A percentile compares a stretch with the other conserved stretches of the same genome.
These are phyloP conservation scores for grape (Vitis vinifera) DNA, from an alignment of 164 flowering plant species.

Conservation along the genomic window ASM3070453v1 NC_081811.1:11099001-11099500, in stretches of 20 bases:
- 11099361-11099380: constrained; percentile 24
- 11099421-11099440: neutral
- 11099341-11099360: constrained; percentile 19
- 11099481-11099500: constrained; percentile 14
- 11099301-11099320: too few relatives aligned
- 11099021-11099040: too few relatives aligned
- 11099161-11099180: too few relatives aligned
- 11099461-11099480: constrained; percentile 12
- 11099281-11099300: too few relatives aligned
- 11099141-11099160: too few relatives aligned
- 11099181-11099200: too few relatives aligned
- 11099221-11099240: neutral
- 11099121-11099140: neutral
- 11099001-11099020: neutral
- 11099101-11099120: neutral
- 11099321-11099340: too few relatives aligned
- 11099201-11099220: neutral
- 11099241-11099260: too few relatives aligned
- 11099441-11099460: constrained; percentile 27
- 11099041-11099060: too few relatives aligned
- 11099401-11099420: neutral
- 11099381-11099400: constrained; percentile 5
- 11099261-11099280: too few relatives aligned
- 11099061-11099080: too few relatives aligned
- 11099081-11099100: too few relatives aligned